Evolutionary conservation across 176 grass and related monocot species (phyloP), one percentile per base, ranked within the genome.

Genomic region (Tillandsia fasciculata): DNA sequence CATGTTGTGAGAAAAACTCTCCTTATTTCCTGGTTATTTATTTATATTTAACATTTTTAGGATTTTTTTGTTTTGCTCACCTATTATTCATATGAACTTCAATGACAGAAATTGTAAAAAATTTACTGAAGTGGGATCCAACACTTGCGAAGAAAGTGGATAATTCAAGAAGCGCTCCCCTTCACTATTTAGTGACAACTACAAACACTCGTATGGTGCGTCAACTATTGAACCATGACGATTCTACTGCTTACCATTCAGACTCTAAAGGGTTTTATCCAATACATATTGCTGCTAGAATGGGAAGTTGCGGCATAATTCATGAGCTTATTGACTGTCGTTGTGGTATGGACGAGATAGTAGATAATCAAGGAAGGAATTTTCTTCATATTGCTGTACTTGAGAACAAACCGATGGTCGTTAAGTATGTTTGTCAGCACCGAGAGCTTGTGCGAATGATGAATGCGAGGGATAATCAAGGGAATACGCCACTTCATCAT

Each of bases 401-500:
- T 8, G 3, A 11, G 1, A 24, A 26, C 12, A 70, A 20, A 26
- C 6, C 13, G 27, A 2, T 1, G 13, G 49, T 70, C 0, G 49
- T 52, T 10, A 51, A 26, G 9, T 70, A 12, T 13, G n/a, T 26
- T n/a, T 20, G 12, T 18, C 57, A 26, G 29, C 29, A 33, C 3
- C 29, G 29, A 4, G 6, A 33, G 29, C 29, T 33, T 33, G 29
- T 0, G 29, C 3, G 0, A 33, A 33, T 33, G 29, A 33, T 33
- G 29, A 33, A 33, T 33, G 29, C 29, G 82, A 54, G 52, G 2
- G 90, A 93, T 76, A 76, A 78, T 69, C 52, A 81, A 79, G 90
- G 90, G 3, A 93, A 93, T 54, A 93, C 90, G 68, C 77, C 80
- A 53, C 80, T 93, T n/a, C 90, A 93, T 81, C 74, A 89, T 73